These are phyloP conservation scores for Tillandsia leiboldiana DNA, from an alignment of 176 grass and related monocot species.

Conservation along the genomic window DNA sequence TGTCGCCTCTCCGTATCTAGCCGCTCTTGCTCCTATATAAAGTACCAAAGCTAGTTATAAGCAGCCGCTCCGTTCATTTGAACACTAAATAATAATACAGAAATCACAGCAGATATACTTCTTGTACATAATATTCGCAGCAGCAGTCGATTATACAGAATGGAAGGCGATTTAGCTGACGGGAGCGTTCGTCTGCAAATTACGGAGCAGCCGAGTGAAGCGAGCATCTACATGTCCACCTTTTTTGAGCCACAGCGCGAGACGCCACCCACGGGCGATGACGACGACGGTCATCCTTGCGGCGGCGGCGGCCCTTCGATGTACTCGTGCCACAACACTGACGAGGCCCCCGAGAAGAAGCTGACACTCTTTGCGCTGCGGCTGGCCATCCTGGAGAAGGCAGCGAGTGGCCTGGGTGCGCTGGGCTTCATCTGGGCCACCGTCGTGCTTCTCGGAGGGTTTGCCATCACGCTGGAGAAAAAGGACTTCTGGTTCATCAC, in stretches of 20 bases:
- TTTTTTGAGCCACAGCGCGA: slow-evolving; percentile 57
- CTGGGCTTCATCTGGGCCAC: slow-evolving; percentile 92
- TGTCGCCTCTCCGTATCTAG: too few species aligned
- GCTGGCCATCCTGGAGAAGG: slow-evolving; percentile 70
- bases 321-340: not conserved
- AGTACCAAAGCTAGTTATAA: too few species aligned
- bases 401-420: slow-evolving; percentile 68
- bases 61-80: too few species aligned
- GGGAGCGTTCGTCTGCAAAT: slow-evolving; percentile 33
- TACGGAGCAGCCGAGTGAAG: slow-evolving; percentile 33
- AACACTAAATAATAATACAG: too few species aligned
- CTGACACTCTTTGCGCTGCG: slow-evolving; percentile 69
- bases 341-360: slow-evolving; percentile 40
- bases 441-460: slow-evolving; percentile 76
- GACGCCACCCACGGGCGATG: slow-evolving; percentile 9
- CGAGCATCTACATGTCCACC: slow-evolving; percentile 12
- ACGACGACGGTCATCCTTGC: not conserved
- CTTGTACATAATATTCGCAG: too few species aligned
- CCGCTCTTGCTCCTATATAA: too few species aligned
- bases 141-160: not conserved
- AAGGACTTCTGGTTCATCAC: slow-evolving; percentile 83
- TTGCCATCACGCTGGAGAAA: slow-evolving; percentile 39
- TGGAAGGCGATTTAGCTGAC: slow-evolving; percentile 7
- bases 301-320: not conserved
- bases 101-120: too few species aligned